Evolutionary conservation across 768 basidiomycete species (phyloP), one percentile per base, ranked within the genome.

Genomic region (Leccinum boreale): DNA sequence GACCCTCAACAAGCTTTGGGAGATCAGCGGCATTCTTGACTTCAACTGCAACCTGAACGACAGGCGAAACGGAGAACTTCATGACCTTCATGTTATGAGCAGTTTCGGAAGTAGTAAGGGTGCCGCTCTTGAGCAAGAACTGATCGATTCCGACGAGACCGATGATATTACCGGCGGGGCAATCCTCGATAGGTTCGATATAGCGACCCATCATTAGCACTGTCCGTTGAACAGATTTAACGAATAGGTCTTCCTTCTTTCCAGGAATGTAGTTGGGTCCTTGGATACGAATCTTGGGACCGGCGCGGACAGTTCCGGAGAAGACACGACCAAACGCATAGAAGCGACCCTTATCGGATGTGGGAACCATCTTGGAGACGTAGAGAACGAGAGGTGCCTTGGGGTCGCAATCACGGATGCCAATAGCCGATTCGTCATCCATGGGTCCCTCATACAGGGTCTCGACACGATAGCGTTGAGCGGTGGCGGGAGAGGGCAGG

Each of bases 41-140:
- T 77, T 99, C 97, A 67, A 99, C 97, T 64, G 97, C 93, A 70
- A 98, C 94, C 74, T 87, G 97, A 47, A 99, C 97, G 81, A 99
- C 97, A 66, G 97, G 97, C 29, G 97, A 98, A 56, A 99, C 97
- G 75, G 95, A 98, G 85, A 98, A 98, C 80, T 90, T 93, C 97
- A 99, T 99, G 77, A 99, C 94, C 81, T 81, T 93, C 94, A 99
- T 97, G 84, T 99, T 99, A 84, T 99, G 97, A 52, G 97, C 97
- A 53, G 94, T 97, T 79, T 98, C 97, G 50, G 94, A 94, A 59
- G 92, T 86, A 59, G 97, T 99, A 71, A 99, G 85, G 61, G 97
- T 99, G 74, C 97, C 97, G 65, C 86, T 94, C 87, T 99, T 99
- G 75, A 99, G 89, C 80, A 99, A 78, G 92, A 98, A 99, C 79